Conservation (phyloP, 805 yeast genomes). For the Ogataea methylovora region DNA sequence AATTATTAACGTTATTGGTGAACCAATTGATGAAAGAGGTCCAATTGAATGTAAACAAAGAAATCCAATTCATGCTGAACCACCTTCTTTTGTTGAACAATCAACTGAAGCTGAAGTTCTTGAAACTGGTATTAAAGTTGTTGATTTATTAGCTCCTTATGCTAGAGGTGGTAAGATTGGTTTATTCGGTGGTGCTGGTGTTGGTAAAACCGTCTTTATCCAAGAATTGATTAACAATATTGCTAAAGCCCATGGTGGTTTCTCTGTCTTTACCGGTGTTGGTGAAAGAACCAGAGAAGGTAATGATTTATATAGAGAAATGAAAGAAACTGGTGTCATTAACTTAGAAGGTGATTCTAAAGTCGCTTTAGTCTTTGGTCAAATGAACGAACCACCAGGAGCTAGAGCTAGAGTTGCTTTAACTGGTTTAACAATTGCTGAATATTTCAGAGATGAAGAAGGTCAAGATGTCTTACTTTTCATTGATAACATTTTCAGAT, state of each 20-base stretch:
- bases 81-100: constrained; percentile 94
- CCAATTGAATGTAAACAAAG: constrained; percentile 88
- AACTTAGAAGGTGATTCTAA: constrained; percentile 99
- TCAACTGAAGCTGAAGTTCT: constrained; percentile 96
- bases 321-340: constrained; percentile 99
- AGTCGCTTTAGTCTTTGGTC: constrained; percentile 99
- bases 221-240: constrained; percentile 99
- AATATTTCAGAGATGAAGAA: constrained; percentile 99
- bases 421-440: constrained; percentile 99
- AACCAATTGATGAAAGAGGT: constrained; percentile 99
- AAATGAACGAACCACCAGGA: constrained; percentile 99
- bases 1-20: constrained; percentile 97
- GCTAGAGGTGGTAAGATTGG: constrained; percentile 99
- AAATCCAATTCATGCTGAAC: constrained; percentile 98
- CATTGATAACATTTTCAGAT: constrained; percentile 99
- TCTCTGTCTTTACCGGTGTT: constrained; percentile 99
- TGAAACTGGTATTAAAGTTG: constrained; percentile 99
- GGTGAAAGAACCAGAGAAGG: constrained; percentile 99
- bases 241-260: constrained; percentile 99
- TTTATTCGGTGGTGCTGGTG: constrained; percentile 99
- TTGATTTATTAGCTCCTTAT: constrained; percentile 97
- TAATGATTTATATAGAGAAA: constrained; percentile 99
- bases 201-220: constrained; percentile 99
- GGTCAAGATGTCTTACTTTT: constrained; percentile 99
- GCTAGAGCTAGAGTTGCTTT: constrained; percentile 99